Conservation (phyloP, 208 protist species). For the Trypanosoma platydactyli region DNA sequence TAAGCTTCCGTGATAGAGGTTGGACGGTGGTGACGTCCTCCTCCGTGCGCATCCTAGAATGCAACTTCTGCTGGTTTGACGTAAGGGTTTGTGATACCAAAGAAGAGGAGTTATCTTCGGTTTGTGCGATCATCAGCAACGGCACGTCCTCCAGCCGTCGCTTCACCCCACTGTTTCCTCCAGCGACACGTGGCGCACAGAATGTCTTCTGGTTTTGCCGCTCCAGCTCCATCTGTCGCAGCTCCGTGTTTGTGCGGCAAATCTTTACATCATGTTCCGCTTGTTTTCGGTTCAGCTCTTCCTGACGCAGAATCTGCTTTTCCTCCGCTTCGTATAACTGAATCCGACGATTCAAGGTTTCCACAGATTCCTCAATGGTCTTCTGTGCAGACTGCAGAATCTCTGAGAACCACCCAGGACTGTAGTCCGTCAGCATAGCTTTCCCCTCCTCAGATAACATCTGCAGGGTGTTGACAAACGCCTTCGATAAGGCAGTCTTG, state of each 20-base stretch:
- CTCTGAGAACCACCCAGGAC: slow-evolving; percentile 48
- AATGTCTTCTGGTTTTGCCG: slow-evolving; percentile 3
- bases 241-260: slow-evolving; percentile 27
- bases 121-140: slow-evolving; percentile 19
- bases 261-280: slow-evolving; percentile 18
- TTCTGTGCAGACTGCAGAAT: slow-evolving; percentile 29
- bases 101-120: not conserved
- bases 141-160: slow-evolving; percentile 13
- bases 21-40: not conserved
- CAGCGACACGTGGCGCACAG: not conserved
- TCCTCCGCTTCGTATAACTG: slow-evolving; percentile 67
- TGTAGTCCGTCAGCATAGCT: slow-evolving; percentile 33
- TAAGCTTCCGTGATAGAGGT: not conserved
- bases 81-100: not conserved
- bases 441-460: slow-evolving; percentile 27
- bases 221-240: slow-evolving; percentile 14
- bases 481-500: slow-evolving; percentile 21
- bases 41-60: not conserved
- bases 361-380: slow-evolving; percentile 42
- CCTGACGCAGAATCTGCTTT: slow-evolving; percentile 26
- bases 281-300: slow-evolving; percentile 8
- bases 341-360: slow-evolving; percentile 53
- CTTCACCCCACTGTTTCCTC: slow-evolving; percentile 18
- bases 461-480: slow-evolving; percentile 39
- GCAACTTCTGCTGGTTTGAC: not conserved